Evolutionary conservation across 345 rosid species (phyloP), one percentile per base, ranked within the genome.

Genomic region (Limnanthes douglasii): DNA sequence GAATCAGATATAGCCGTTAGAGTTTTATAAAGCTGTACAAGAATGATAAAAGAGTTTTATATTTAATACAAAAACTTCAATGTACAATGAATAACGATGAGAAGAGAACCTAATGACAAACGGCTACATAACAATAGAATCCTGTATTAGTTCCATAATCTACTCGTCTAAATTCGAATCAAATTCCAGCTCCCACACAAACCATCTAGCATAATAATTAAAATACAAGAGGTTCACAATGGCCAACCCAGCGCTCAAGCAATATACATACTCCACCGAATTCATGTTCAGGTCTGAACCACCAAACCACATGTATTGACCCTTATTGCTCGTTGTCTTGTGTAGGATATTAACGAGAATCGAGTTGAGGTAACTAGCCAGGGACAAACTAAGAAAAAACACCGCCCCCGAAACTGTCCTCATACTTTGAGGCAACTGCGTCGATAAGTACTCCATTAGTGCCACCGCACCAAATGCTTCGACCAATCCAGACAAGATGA

Each of bases 381-480:
- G 19, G 0, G 93, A 74, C 23, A 69, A 37, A 29, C 73, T 69
- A 26, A 79, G 68, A 6, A 69, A 72, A 50, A 71, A 75, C 8
- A 72, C 26, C 1, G 85, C 85, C 11, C 85, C 85, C 0, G 73
- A 66, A 12, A 75, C 55, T 0, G 85, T 75, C 37, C 93, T 75
- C 93, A 69, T 66, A 34, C 59, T 35, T 14, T 72, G 78, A 0
- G 93, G 75, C 57, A 75, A 37, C 21, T 62, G 65, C 1, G 68
- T 64, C 10, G 81, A 60, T 16, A 66, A 53, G 16, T 63, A 54
- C 27, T 75, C 93, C 85, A 79, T 50, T 0, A 72, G 11, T 0
- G 81, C 71, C 4, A 79, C 75, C 0, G 75, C 72, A 0, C 71
- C 69, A 45, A 79, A 79, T 5, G 76, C 93, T 53, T 79, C 85